Evolutionary conservation across 2,329 filamentous ascomycete genomes (phyloP), one percentile per base, ranked within the genome.

Genomic region (Talaromyces sp.): DNA sequence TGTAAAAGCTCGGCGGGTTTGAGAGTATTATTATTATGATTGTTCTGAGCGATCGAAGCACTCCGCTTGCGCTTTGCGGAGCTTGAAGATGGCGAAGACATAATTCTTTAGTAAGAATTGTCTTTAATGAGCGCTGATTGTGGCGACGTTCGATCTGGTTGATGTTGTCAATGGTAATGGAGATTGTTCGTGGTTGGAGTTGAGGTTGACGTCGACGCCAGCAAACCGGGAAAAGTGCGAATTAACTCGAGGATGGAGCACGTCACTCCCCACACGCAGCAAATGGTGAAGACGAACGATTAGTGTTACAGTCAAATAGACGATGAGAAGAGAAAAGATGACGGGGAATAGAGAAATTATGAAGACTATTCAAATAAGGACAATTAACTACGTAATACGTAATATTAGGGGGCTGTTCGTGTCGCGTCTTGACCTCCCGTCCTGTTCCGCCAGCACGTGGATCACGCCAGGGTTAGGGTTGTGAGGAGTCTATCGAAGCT

Each of bases 51-150:
- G 60, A 67, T 70, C 31, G 72, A 74, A 57, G 68, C 65, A 67
- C 69, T 83, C 73, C 92, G 86, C 83, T 96, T 96, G 75, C 92
- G 88, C 81, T 96, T 96, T 66, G 81, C 82, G 21, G 71, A 77
- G 61, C 79, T 76, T 59, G 79, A 76, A 25, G 80, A 81, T 36
- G 84, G 79, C 31, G 85, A 86, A 28, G 85, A 81, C 85, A 88
- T 88, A 62, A 61, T 73, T 63, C 39, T 46, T 17, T 17, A 17
- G 17, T 22, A 19, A n/a, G 7, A 33, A 54, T 10, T 15, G 52
- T n/a, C 6, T 35, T n/a, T 25, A 22, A 52, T 19, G 4, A 33
- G 37, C n/a, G 10, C 17, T 19, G n/a, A 13, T 28, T 21, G 52
- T 43, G 22, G 36, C 17, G 36, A 35, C 19, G 50, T 19, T 9